A percentile compares a stretch with the other conserved stretches of the same genome.
phyloP scores from a whole-genome alignment of 805 yeast genomes.

The Pichia rugopelliculosa region DNA sequence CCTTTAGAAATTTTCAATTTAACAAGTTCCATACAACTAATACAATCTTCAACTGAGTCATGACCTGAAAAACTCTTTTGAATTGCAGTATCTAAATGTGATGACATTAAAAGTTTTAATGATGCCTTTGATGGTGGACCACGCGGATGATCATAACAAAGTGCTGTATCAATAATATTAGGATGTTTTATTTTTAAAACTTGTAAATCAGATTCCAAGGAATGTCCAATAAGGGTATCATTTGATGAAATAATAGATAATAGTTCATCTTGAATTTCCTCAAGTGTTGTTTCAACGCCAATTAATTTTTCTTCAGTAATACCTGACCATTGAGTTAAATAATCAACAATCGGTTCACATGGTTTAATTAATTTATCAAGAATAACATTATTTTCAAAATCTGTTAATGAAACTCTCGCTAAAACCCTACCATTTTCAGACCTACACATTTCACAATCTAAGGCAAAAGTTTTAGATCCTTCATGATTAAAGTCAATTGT shows the following conservation, averaged over 20 bases:
- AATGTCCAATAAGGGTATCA: constrained; percentile 83
- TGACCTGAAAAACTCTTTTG: constrained; percentile 69
- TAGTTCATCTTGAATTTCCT: constrained; percentile 60
- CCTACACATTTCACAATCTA: constrained; percentile 93
- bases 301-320: constrained; percentile 63
- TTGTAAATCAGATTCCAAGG: constrained; percentile 73
- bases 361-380: constrained; percentile 79
- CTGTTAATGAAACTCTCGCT: constrained; percentile 70
- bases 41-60: constrained; percentile 80
- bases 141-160: constrained; percentile 67
- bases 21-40: constrained; percentile 69
- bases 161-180: constrained; percentile 70
- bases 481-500: constrained; percentile 48
- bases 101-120: constrained; percentile 58
- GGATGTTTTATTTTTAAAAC: constrained; percentile 70
- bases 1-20: constrained; percentile 68
- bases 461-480: constrained; percentile 60
- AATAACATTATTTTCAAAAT: constrained; percentile 51
- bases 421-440: constrained; percentile 56
- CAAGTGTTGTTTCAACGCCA: constrained; percentile 54
- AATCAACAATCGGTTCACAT: constrained; percentile 62
- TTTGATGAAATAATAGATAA: constrained; percentile 38
- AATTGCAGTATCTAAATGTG: constrained; percentile 48
- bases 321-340: constrained; percentile 80
- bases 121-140: constrained; percentile 82